A percentile compares a stretch with the other conserved stretches of the same genome.
These are phyloP conservation scores for Ambrosiella beaveri DNA, from an alignment of 2,329 filamentous ascomycete genomes.

Conservation along the genomic window DNA sequence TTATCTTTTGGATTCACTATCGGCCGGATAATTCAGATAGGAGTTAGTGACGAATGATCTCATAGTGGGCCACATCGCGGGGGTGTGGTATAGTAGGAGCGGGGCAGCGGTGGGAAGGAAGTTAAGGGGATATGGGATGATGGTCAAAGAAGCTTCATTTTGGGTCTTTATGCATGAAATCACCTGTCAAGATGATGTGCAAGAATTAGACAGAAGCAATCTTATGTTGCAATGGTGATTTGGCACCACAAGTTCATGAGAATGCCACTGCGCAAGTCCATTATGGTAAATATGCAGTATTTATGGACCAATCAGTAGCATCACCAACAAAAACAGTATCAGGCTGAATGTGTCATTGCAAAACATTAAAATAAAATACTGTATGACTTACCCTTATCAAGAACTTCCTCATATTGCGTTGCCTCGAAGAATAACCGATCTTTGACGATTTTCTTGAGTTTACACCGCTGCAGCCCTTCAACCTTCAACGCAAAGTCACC, in stretches of 20 bases:
- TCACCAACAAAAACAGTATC: not conserved
- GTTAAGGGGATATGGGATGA: not conserved
- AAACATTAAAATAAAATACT: not conserved
- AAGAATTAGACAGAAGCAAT: not conserved
- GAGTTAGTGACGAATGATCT: constrained; percentile 7
- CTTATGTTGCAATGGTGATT: not conserved
- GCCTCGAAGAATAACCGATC: constrained; percentile 79
- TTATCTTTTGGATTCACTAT: constrained; percentile 27
- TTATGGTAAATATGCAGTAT: not conserved
- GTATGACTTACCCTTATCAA: constrained; percentile 44
- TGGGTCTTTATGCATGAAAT: not conserved
- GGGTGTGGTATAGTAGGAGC: not conserved
- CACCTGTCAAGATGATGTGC: not conserved
- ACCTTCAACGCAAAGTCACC: constrained; percentile 71
- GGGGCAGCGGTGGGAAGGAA: not conserved
- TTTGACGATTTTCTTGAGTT: constrained; percentile 54
- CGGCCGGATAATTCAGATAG: not conserved
- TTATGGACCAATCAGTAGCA: not conserved
- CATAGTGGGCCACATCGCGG: not conserved
- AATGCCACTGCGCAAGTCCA: not conserved
- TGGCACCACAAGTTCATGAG: not conserved
- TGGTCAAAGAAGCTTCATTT: not conserved
- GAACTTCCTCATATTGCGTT: constrained; percentile 46
- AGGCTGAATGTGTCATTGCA: not conserved
- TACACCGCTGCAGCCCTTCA: constrained; percentile 65